Conservation (phyloP, 2,329 filamentous ascomycete genomes). For the Stagonosporopsis rhizophila region DNA sequence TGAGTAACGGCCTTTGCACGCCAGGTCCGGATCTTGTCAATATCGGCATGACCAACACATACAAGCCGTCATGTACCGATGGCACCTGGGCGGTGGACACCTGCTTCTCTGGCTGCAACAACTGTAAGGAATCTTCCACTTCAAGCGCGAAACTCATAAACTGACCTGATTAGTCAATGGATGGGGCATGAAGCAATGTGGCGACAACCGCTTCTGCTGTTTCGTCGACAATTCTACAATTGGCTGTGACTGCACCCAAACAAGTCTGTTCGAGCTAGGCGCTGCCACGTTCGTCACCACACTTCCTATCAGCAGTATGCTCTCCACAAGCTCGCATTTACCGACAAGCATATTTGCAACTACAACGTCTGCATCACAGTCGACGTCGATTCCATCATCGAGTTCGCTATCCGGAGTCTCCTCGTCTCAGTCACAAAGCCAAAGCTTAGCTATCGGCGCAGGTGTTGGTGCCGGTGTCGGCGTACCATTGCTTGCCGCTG, state of each 20-base stretch:
- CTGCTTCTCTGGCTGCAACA: constrained; percentile 15
- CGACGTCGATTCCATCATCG: not conserved
- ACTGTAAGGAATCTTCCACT: not conserved
- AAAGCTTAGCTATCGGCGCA: not conserved
- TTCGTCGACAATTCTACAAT: not conserved
- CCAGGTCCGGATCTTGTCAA: constrained; percentile 3
- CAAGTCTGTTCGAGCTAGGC: constrained; percentile 10
- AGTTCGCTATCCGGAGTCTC: not conserved
- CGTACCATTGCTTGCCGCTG: not conserved
- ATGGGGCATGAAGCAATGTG: constrained; percentile 12
- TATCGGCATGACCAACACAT: constrained; percentile 5
- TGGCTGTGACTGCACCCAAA: constrained; percentile 8
- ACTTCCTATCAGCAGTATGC: constrained; percentile 4
- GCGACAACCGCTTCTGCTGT: constrained; percentile 15
- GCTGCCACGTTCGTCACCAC: constrained; percentile 15
- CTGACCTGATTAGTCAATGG: constrained; percentile 3
- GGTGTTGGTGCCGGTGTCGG: not conserved
- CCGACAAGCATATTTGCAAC: not conserved
- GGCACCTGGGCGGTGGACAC: constrained; percentile 6
- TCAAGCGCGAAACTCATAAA: not conserved
- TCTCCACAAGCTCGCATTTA: not conserved
- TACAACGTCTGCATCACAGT: not conserved
- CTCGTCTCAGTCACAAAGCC: not conserved
- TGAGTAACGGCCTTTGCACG: constrained; percentile 15
- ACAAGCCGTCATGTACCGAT: constrained; percentile 11